Conservation (phyloP, 805 yeast genomes). For the Teunomyces gatunensis region DNA sequence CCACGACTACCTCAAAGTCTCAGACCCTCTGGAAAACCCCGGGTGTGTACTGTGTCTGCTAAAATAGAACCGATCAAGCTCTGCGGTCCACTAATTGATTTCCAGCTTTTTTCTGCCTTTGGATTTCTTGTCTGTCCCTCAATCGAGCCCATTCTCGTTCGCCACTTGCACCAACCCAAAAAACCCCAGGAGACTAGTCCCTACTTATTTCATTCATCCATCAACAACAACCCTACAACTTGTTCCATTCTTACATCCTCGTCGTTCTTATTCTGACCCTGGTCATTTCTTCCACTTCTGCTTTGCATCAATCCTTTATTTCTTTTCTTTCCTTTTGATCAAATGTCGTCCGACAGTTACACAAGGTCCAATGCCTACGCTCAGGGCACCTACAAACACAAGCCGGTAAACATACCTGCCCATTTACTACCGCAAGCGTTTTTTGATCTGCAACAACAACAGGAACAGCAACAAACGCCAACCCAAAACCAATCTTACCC, state of each 20-base stretch:
- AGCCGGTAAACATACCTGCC: conserved; percentile 13
- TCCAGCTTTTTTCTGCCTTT: background rate
- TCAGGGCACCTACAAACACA: conserved; percentile 1
- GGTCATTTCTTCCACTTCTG: background rate
- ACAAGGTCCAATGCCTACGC: conserved; percentile 3
- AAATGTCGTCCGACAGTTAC: conserved; percentile 2
- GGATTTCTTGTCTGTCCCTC: background rate
- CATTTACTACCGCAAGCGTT: conserved; percentile 16
- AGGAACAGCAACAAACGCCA: conserved; percentile 1
- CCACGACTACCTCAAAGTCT: background rate
- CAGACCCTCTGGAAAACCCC: background rate
- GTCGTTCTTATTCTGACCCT: background rate
- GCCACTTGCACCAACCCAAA: background rate
- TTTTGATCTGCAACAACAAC: conserved; percentile 5
- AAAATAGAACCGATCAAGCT: background rate
- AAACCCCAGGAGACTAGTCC: background rate
- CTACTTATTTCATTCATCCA: no score
- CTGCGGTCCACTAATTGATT: background rate
- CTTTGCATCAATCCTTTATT: background rate
- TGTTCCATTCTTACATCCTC: background rate
- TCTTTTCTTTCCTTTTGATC: background rate
- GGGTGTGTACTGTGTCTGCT: conserved; percentile 1
- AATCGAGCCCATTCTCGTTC: background rate
- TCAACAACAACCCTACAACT: background rate
- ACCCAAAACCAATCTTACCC: background rate